phyloP scores from a whole-genome alignment of 2,329 filamentous ascomycete genomes.

The Coleophoma eucalyptorum region DNA sequence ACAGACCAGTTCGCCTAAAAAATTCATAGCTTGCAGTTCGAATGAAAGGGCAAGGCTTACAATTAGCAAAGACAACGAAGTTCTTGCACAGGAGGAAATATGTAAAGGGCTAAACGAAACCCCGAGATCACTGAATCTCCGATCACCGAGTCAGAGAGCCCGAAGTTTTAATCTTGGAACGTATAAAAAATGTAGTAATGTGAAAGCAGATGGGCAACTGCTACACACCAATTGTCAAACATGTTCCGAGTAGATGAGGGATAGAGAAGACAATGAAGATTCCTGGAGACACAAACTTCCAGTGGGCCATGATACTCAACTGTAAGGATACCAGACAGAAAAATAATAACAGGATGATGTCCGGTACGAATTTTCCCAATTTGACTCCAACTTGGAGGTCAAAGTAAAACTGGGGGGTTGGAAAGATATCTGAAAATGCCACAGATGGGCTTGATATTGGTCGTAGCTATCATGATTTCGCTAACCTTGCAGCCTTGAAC shows the following conservation, averaged over 20 bases:
- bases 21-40: too few relatives aligned
- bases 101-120: background rate
- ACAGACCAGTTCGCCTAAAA: too few relatives aligned
- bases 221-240: background rate
- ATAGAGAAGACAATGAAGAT: background rate
- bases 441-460: too few relatives aligned
- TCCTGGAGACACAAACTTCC: background rate
- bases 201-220: background rate
- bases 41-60: too few relatives aligned
- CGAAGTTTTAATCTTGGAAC: background rate
- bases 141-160: background rate
- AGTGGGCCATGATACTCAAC: background rate
- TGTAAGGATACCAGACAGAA: background rate
- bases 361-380: too few relatives aligned
- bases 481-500: slow-evolving; percentile 68
- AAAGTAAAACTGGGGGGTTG: background rate
- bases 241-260: background rate
- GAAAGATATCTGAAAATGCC: too few relatives aligned
- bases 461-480: slow-evolving; percentile 37
- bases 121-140: background rate
- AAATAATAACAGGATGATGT: background rate
- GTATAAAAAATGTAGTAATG: background rate
- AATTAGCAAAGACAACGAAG: too few relatives aligned
- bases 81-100: background rate
- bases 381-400: background rate